Evolutionary conservation across 2,329 filamentous ascomycete species (phyloP).

Genomic region (Claviceps digitariae): DNA sequence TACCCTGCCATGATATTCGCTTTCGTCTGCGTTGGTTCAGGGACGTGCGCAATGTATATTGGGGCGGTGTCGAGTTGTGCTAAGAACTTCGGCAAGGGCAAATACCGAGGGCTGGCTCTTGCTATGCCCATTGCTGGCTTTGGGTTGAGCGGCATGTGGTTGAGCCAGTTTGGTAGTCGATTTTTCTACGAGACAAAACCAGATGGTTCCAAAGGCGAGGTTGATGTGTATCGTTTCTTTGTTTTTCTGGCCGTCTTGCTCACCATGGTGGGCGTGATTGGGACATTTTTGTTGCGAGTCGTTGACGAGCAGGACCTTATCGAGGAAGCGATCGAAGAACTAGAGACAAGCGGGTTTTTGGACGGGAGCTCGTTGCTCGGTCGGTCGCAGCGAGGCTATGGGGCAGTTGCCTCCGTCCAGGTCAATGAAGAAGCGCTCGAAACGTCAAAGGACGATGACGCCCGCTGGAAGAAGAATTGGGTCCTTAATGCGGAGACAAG

Average conservation of each 20-base stretch:
- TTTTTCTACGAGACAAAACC: constrained; percentile 57
- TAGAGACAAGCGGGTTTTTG: constrained; percentile 78
- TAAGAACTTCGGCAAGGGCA: constrained; percentile 91
- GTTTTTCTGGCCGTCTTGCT: constrained; percentile 68
- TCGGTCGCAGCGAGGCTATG: constrained; percentile 43
- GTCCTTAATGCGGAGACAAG: constrained; percentile 84
- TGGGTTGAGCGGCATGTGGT: constrained; percentile 89
- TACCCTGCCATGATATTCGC: constrained; percentile 74
- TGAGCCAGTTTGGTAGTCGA: constrained; percentile 74
- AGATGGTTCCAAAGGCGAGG: constrained; percentile 48
- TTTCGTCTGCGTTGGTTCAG: constrained; percentile 71
- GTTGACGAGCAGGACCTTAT: constrained; percentile 81
- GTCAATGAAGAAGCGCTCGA: constrained; percentile 28
- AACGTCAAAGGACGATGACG: constrained; percentile 30
- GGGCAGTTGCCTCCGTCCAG: constrained; percentile 38
- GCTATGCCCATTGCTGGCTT: constrained; percentile 86
- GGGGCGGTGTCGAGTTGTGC: constrained; percentile 87
- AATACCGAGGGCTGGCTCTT: constrained; percentile 76
- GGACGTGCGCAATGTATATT: constrained; percentile 81
- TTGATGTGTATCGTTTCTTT: constrained; percentile 77
- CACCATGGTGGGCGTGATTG: constrained; percentile 55
- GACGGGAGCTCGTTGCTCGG: constrained; percentile 62
- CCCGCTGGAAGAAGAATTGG: constrained; percentile 68
- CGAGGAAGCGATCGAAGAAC: constrained; percentile 75
- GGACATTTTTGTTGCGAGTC: constrained; percentile 60